Percentiles rank a stretch among this genome's conserved stretches.
phyloP scores from a whole-genome alignment of 768 basidiomycete genomes.

The Tulasnella sp. region DNA sequence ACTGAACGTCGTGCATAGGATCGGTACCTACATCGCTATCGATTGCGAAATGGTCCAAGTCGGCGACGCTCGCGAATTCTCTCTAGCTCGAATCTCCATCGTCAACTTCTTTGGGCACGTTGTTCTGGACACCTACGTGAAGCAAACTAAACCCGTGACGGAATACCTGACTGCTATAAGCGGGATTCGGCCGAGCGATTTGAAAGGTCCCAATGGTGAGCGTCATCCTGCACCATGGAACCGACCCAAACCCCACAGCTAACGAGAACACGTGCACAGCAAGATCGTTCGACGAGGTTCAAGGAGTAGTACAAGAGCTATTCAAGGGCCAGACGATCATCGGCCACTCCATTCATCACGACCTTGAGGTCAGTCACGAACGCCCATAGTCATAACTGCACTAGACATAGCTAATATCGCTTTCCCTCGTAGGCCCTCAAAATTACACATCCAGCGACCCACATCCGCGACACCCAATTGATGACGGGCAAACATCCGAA shows the following conservation, averaged over 20 bases:
- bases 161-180: constrained; percentile 89
- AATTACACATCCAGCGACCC: constrained; percentile 54
- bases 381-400: background rate
- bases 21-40: constrained; percentile 66
- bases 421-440: constrained; percentile 47
- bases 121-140: constrained; percentile 74
- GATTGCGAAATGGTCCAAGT: constrained; percentile 99
- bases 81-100: constrained; percentile 76
- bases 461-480: constrained; percentile 60
- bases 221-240: background rate
- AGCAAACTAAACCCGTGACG: constrained; percentile 74
- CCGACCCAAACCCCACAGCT: background rate
- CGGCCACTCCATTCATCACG: constrained; percentile 87
- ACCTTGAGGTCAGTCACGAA: constrained; percentile 51
- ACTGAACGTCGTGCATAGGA: constrained; percentile 27
- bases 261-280: constrained; percentile 33
- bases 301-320: constrained; percentile 62
- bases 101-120: constrained; percentile 82
- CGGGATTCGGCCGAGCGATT: constrained; percentile 66
- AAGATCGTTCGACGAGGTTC: constrained; percentile 65
- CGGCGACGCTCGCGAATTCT: constrained; percentile 68
- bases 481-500: constrained; percentile 36
- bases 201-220: constrained; percentile 44
- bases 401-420: constrained; percentile 12
- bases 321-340: constrained; percentile 69